phyloP scores from a whole-genome alignment of 2,329 filamentous ascomycete species.

The Ceratocystis ficicola region DNA sequence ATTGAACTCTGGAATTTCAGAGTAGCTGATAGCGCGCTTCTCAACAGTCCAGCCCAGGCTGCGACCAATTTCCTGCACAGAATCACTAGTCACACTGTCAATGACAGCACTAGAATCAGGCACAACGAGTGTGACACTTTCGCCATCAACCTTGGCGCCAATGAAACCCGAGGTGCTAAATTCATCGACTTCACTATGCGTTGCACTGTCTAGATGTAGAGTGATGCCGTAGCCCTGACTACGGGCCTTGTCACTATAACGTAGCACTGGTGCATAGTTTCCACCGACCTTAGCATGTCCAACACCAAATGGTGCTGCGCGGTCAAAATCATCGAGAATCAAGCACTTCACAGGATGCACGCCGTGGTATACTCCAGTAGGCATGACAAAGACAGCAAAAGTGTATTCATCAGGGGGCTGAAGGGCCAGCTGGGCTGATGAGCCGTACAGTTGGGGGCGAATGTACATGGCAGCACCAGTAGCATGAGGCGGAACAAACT shows the following conservation, averaged over 20 bases:
- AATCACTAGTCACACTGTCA: constrained; percentile 71
- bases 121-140: constrained; percentile 52
- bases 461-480: constrained; percentile 90
- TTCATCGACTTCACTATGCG: constrained; percentile 78
- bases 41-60: constrained; percentile 79
- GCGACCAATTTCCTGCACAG: constrained; percentile 60
- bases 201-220: constrained; percentile 78
- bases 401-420: constrained; percentile 84
- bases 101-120: constrained; percentile 83
- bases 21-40: constrained; percentile 55
- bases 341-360: constrained; percentile 74
- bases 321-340: constrained; percentile 86
- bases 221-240: constrained; percentile 83
- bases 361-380: constrained; percentile 89
- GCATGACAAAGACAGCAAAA: constrained; percentile 80
- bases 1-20: constrained; percentile 41
- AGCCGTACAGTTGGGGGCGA: constrained; percentile 77
- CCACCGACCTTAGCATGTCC: constrained; percentile 90
- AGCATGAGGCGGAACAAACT: constrained; percentile 77
- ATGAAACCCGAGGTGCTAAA: constrained; percentile 93
- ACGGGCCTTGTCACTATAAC: constrained; percentile 72
- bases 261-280: constrained; percentile 86
- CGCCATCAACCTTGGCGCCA: constrained; percentile 49
- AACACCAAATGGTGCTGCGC: constrained; percentile 79
- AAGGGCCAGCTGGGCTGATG: constrained; percentile 73